Evolutionary conservation across 169 alveolate genomes (phyloP).

Genomic region (Babesia divergens): DNA sequence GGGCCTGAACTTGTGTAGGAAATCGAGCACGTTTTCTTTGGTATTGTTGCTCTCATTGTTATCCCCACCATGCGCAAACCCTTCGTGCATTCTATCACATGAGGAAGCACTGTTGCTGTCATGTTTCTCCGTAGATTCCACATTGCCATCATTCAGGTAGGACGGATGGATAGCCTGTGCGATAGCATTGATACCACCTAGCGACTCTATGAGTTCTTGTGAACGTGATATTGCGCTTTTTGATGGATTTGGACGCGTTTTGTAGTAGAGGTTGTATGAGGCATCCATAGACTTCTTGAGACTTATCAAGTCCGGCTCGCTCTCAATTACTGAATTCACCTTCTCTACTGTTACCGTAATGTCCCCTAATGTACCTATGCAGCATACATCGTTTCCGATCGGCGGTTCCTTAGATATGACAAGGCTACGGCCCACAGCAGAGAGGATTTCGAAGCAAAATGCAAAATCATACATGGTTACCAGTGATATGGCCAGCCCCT

Average conservation of each 20-base stretch:
- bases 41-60: background rate
- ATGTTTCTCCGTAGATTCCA: background rate
- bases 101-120: background rate
- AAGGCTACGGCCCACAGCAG: conserved; percentile 21
- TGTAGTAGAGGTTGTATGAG: conserved; percentile 61
- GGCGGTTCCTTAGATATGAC: conserved; percentile 7
- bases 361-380: conserved; percentile 46
- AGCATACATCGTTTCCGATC: conserved; percentile 38
- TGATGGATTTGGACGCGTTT: conserved; percentile 65
- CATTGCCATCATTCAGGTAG: background rate
- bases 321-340: conserved; percentile 11
- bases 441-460: conserved; percentile 32
- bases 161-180: conserved; percentile 36
- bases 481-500: conserved; percentile 61
- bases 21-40: conserved; percentile 7
- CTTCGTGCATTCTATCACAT: background rate
- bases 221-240: conserved; percentile 28
- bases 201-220: conserved; percentile 22
- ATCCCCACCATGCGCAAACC: background rate
- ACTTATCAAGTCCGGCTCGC: conserved; percentile 30
- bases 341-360: conserved; percentile 23
- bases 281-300: conserved; percentile 53
- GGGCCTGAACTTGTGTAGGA: conserved; percentile 35
- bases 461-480: conserved; percentile 58
- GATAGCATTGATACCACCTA: conserved; percentile 35